phyloP scores from a whole-genome alignment of 306 rosid species.

The Albizia julibrissin region DNA sequence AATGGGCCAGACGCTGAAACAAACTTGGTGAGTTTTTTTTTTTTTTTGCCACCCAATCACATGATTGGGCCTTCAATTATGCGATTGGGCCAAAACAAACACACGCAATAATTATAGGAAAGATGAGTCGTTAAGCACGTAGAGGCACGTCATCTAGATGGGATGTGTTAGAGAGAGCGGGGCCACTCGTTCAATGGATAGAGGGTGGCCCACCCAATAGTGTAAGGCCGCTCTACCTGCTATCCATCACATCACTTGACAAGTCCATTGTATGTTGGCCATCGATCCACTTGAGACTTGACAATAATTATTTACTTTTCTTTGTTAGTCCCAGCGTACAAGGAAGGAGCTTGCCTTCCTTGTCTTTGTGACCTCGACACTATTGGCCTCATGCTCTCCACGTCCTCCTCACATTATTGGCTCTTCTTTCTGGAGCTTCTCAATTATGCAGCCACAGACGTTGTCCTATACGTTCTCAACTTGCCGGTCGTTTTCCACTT shows the following conservation, averaged over 20 bases:
- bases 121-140: not conserved
- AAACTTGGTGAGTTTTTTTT: too few species aligned
- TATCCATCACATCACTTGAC: not conserved
- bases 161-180: not conserved
- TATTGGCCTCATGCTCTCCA: not conserved
- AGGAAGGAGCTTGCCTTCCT: too few species aligned
- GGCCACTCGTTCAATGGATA: not conserved
- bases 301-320: too few species aligned
- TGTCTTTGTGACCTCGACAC: not conserved
- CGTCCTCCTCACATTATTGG: not conserved
- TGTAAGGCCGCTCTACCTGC: not conserved
- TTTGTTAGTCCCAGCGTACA: not conserved
- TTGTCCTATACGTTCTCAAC: not conserved
- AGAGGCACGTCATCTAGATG: too few species aligned
- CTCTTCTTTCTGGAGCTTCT: not conserved
- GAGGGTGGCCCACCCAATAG: not conserved
- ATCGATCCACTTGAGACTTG: not conserved
- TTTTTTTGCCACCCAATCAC: too few species aligned
- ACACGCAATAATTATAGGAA: too few species aligned
- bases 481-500: not conserved
- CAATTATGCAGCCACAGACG: not conserved
- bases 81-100: too few species aligned
- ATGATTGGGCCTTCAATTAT: too few species aligned
- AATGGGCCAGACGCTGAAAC: too few species aligned
- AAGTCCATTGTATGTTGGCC: not conserved